Conservation (phyloP, 805 yeast genomes). For the Myxozyma kluyveri region DNA sequence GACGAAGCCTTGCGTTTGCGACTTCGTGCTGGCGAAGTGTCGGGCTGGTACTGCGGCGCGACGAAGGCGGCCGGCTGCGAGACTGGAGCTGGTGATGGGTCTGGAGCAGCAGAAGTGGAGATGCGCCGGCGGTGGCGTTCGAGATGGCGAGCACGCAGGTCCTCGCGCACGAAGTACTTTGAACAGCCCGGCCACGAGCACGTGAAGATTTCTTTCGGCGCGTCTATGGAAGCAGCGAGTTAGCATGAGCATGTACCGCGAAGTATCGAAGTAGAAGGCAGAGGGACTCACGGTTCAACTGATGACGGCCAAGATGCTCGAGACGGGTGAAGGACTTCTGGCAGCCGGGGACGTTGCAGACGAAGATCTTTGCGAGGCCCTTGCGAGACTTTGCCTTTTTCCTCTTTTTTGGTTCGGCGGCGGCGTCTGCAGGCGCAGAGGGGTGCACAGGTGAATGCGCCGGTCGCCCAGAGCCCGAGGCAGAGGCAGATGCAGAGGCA, state of each 20-base stretch:
- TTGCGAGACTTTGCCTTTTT: slow-evolving; percentile 31
- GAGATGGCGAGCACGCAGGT: slow-evolving; percentile 37
- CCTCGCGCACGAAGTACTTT: slow-evolving; percentile 40
- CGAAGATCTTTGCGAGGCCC: slow-evolving; percentile 34
- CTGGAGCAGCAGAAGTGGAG: not conserved
- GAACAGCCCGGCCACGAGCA: slow-evolving; percentile 39
- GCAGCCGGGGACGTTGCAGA: slow-evolving; percentile 34
- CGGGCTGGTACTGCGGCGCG: too few relatives aligned
- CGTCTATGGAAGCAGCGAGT: slow-evolving; percentile 16
- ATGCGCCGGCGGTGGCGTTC: slow-evolving; percentile 36
- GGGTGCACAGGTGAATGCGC: too few relatives aligned
- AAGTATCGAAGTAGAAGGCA: not conserved
- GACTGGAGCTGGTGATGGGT: too few relatives aligned
- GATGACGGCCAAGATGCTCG: slow-evolving; percentile 35
- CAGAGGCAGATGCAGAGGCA: too few relatives aligned
- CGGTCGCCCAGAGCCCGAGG: too few relatives aligned
- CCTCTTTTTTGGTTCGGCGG: not conserved
- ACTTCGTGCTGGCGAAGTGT: too few relatives aligned
- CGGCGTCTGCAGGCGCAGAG: too few relatives aligned
- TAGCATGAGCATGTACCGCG: not conserved
- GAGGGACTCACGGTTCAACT: slow-evolving; percentile 34
- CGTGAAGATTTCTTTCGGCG: slow-evolving; percentile 38
- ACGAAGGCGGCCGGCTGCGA: too few relatives aligned
- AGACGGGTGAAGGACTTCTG: slow-evolving; percentile 32
- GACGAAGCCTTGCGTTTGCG: not conserved